A percentile compares a stretch with the other conserved stretches of the same genome.
phyloP scores from a whole-genome alignment of 78 protist genomes.

The Cavenderia fasciculata region DNA sequence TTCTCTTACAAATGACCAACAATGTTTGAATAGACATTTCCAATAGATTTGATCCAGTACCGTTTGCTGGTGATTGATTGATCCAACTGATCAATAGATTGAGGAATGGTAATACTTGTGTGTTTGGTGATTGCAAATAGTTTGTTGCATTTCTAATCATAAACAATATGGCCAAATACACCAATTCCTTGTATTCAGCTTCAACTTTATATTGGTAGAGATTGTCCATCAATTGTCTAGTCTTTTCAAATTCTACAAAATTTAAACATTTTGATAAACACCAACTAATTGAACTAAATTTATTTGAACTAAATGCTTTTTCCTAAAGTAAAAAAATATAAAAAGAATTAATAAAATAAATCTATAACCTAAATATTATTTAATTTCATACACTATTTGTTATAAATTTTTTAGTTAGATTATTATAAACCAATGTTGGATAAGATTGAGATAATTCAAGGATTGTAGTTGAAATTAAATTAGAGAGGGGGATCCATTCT shows the following conservation, averaged over 20 bases:
- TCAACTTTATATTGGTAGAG: neutral
- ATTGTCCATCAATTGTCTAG: neutral
- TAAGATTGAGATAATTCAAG: neutral
- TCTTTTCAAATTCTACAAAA: neutral
- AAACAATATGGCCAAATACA: neutral
- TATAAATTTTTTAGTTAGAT: conserved; percentile 3
- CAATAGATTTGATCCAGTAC: neutral
- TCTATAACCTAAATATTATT: neutral
- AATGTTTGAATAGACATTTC: neutral
- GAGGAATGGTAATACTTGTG: neutral
- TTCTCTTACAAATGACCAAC: neutral
- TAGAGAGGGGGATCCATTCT: neutral
- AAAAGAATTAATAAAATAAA: neutral
- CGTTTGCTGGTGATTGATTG: neutral
- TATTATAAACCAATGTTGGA: neutral
- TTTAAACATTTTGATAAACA: conserved; percentile 9
- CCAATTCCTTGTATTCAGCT: neutral
- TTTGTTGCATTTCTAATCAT: neutral
- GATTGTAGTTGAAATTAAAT: neutral
- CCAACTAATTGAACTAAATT: conserved; percentile 21
- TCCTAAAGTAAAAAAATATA: neutral
- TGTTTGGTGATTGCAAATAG: neutral
- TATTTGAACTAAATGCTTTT: neutral
- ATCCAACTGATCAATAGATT: neutral
- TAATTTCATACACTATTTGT: neutral